These are phyloP conservation scores for Malus sieversii DNA, from an alignment of 306 rosid genomes.

Conservation along the genomic window DNA sequence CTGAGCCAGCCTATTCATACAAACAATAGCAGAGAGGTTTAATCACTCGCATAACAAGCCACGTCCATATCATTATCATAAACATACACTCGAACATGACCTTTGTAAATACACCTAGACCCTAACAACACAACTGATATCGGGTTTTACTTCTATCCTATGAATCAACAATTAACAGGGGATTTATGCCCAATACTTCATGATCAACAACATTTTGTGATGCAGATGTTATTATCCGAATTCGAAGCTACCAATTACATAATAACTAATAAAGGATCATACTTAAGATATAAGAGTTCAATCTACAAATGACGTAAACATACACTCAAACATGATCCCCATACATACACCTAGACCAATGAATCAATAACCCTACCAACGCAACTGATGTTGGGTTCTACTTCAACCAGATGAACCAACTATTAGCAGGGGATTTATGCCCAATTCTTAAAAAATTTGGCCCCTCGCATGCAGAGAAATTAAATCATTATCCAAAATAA, in stretches of 20 bases:
- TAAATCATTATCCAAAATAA: not conserved
- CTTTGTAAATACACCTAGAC: not conserved
- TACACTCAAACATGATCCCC: not conserved
- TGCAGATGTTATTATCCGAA: not conserved
- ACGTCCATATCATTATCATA: not conserved
- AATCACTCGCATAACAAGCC: not conserved
- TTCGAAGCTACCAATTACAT: not conserved
- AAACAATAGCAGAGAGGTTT: conserved; percentile 3
- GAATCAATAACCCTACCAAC: not conserved
- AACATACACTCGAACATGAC: not conserved
- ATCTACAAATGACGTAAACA: not conserved
- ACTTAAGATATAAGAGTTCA: not conserved
- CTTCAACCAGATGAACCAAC: not conserved
- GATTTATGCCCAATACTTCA: not conserved
- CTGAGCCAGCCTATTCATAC: conserved; percentile 66
- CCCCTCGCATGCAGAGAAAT: not conserved
- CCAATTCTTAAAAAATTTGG: not conserved
- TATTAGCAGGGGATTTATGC: not conserved
- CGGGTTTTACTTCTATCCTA: not conserved
- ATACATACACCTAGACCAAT: not conserved
- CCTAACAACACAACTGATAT: not conserved
- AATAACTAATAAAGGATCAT: not conserved
- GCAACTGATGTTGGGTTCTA: not conserved
- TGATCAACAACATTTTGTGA: not conserved
- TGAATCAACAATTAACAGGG: not conserved